Conservation (phyloP, 2,329 filamentous ascomycete species). For the Lecanosticta acicola region DNA sequence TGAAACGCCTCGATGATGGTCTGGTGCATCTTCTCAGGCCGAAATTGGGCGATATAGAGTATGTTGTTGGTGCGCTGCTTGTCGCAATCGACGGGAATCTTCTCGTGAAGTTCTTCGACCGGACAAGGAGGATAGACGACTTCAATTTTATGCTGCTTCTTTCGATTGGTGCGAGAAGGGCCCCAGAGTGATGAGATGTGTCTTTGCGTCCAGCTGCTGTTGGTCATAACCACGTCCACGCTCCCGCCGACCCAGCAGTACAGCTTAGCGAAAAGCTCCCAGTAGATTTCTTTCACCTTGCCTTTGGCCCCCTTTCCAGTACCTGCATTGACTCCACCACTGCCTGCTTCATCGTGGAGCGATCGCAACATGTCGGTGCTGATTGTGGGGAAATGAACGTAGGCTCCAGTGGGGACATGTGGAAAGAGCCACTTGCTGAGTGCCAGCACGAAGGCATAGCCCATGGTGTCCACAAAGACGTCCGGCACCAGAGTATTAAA, state of each 20-base stretch:
- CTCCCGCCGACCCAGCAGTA: slow-evolving; percentile 79
- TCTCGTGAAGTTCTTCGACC: slow-evolving; percentile 72
- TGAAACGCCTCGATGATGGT: slow-evolving; percentile 82
- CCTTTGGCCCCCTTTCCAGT: slow-evolving; percentile 69
- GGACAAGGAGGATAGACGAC: slow-evolving; percentile 91
- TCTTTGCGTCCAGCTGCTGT: slow-evolving; percentile 86
- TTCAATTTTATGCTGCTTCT: slow-evolving; percentile 54
- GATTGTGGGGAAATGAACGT: slow-evolving; percentile 97
- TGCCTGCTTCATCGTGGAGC: slow-evolving; percentile 45
- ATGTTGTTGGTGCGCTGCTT: slow-evolving; percentile 63
- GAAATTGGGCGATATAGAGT: slow-evolving; percentile 94
- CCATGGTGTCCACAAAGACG: slow-evolving; percentile 96
- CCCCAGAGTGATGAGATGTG: slow-evolving; percentile 82
- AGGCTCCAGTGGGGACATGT: slow-evolving; percentile 75
- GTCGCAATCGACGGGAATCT: slow-evolving; percentile 69
- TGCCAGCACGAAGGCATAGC: slow-evolving; percentile 85
- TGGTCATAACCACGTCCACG: slow-evolving; percentile 94
- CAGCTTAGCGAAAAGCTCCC: slow-evolving; percentile 73
- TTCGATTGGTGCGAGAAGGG: slow-evolving; percentile 40
- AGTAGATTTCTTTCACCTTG: slow-evolving; percentile 70
- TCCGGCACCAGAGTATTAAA: slow-evolving; percentile 89
- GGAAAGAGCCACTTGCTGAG: slow-evolving; percentile 78
- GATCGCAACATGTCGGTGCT: slow-evolving; percentile 88
- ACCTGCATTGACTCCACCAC: slow-evolving; percentile 72
- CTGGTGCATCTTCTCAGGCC: slow-evolving; percentile 92